Percentiles rank a stretch among this genome's conserved stretches.
Evolutionary conservation across 2,329 filamentous ascomycete species (phyloP).

Genomic region (Fusarium circinatum): DNA sequence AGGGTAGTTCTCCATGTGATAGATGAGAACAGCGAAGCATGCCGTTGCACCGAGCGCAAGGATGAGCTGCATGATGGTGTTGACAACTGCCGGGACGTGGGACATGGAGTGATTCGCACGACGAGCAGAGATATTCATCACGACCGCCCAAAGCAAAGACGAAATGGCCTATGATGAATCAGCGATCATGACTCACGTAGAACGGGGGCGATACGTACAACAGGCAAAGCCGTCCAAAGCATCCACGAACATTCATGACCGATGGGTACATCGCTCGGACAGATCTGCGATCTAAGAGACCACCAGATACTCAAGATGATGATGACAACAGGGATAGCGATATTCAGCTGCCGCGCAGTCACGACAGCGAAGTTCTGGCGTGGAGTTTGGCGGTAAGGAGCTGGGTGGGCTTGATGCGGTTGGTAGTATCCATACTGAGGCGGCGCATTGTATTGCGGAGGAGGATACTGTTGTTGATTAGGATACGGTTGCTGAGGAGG

Average conservation of each 20-base stretch:
- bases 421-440: conserved; percentile 25
- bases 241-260: conserved; percentile 37
- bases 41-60: conserved; percentile 37
- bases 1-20: conserved; percentile 28
- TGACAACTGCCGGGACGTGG: conserved; percentile 25
- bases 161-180: conserved; percentile 17
- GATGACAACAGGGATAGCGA: conserved; percentile 47
- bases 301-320: conserved; percentile 56
- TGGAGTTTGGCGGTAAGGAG: conserved; percentile 2
- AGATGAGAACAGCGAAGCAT: conserved; percentile 37
- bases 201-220: conserved; percentile 19
- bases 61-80: conserved; percentile 34
- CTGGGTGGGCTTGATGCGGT: conserved; percentile 6
- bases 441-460: conserved; percentile 1
- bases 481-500: background rate
- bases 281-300: conserved; percentile 36
- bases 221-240: conserved; percentile 39
- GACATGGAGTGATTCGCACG: conserved; percentile 33
- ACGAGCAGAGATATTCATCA: conserved; percentile 36
- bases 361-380: conserved; percentile 18
- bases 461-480: conserved; percentile 7
- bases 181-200: background rate
- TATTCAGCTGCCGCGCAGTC: conserved; percentile 30
- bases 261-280: conserved; percentile 22
- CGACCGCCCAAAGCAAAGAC: conserved; percentile 36